Conservation (phyloP, 2,329 filamentous ascomycete genomes). For the Aspergillus sp. region DNA sequence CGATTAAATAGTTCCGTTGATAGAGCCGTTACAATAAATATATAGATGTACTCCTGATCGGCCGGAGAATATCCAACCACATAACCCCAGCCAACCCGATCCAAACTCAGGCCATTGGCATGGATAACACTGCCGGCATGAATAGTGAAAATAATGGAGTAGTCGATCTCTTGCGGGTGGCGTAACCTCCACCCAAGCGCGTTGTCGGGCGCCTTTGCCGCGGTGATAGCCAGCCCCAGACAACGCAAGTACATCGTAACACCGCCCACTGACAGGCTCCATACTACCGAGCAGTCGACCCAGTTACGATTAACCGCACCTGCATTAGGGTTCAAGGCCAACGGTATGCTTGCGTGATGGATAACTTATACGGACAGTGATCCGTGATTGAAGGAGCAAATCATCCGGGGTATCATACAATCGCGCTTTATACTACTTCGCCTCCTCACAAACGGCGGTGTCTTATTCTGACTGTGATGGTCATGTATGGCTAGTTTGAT, state of each 20-base stretch:
- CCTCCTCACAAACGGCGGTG: constrained; percentile 86
- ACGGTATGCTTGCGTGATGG: too few species aligned
- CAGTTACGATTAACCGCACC: constrained; percentile 60
- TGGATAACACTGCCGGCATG: neutral
- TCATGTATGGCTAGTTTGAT: constrained; percentile 74
- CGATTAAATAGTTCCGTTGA: neutral
- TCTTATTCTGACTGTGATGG: constrained; percentile 63
- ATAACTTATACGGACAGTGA: constrained; percentile 57
- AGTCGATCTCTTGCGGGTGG: constrained; percentile 50
- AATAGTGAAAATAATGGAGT: neutral
- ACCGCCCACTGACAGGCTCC: constrained; percentile 69
- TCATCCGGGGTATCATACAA: constrained; percentile 74
- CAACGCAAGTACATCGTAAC: constrained; percentile 27
- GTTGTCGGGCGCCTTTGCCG: constrained; percentile 60
- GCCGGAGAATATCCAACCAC: neutral
- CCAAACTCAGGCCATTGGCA: too few species aligned
- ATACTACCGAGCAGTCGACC: constrained; percentile 55
- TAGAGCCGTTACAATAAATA: neutral
- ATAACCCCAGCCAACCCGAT: neutral
- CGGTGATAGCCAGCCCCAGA: constrained; percentile 59
- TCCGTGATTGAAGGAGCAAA: constrained; percentile 62
- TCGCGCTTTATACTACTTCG: constrained; percentile 85
- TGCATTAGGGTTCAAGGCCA: constrained; percentile 74
- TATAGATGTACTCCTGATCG: neutral
- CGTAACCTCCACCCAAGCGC: constrained; percentile 63